These are phyloP conservation scores for Papilionanthe hybrid DNA, from an alignment of 116 monocot genomes.

Conservation along the genomic window DNA sequence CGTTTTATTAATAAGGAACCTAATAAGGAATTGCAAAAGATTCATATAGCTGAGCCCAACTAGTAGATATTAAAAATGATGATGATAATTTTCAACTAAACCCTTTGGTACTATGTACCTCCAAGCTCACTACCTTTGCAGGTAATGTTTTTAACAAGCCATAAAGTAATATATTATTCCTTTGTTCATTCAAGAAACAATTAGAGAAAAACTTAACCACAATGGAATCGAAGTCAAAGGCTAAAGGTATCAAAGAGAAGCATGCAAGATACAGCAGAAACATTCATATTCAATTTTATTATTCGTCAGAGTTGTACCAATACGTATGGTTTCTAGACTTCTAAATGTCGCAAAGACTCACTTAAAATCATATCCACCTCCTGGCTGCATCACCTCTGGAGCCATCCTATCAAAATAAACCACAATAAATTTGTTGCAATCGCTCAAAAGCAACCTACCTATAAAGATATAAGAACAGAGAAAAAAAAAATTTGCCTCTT, in stretches of 20 bases:
- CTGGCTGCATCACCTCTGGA: slow-evolving; percentile 95
- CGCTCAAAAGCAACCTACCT: not conserved
- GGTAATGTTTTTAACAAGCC: not conserved
- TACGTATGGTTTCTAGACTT: not conserved
- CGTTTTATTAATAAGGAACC: too few species aligned
- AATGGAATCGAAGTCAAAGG: not conserved
- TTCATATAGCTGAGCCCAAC: not conserved
- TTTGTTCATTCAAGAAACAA: not conserved
- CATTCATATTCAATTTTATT: not conserved
- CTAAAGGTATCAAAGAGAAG: not conserved
- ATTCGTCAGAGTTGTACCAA: not conserved
- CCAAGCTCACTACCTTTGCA: too few species aligned
- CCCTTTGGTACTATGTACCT: not conserved
- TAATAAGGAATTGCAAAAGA: not conserved
- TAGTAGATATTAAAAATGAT: not conserved
- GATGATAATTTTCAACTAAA: not conserved
- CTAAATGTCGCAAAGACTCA: slow-evolving; percentile 29
- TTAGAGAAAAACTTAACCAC: not conserved
- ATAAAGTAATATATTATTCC: not conserved
- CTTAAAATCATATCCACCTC: slow-evolving; percentile 96
- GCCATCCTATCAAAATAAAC: slow-evolving; percentile 75
- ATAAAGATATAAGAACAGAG: not conserved
- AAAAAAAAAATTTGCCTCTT: slow-evolving; percentile 5
- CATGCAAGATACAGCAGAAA: not conserved
- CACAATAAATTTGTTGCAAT: not conserved